Base-by-base conservation (phyloP, 306 rosid species). In the Cucurbita moschata region DNA sequence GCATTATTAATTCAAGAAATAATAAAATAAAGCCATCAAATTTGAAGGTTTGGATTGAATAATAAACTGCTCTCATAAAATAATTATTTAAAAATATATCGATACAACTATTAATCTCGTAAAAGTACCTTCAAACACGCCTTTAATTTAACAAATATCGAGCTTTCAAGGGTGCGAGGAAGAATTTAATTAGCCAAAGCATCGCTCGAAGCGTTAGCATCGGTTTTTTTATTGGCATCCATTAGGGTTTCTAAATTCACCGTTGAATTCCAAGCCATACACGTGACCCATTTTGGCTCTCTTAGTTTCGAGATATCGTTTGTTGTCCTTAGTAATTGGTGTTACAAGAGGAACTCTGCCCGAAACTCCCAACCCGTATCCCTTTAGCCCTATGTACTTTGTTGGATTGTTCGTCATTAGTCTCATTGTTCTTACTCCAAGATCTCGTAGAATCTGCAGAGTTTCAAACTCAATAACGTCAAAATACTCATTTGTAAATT, bases 371-470 rank as follows among this genome's bases (percentile, higher is more conserved):
- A 91, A 83, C 61, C 97, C 97, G 68, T 91, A 88, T 14, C 92
- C 97, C 78, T 87, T 91, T 42, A 91, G 91, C 37, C 97, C 97
- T 18, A 86, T 37, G 75, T 87, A 91, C 83, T 91, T 91, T 19
- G 97, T 79, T 37, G 97, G 97, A 79, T 91, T 91, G 84, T 91
- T 91, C 12, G 97, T 91, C 97, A 91, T 86, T 73, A 91, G 79
- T 81, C 87, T 91, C 93, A 91, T 89, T 10, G 88, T 89, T 75
- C 84, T 76, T 68, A 91, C 91, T 19, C 93, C 97, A 44, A 89
- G 79, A 76, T 91, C 96, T 77, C 91, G 81, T 70, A 89, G 65
- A 6, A 89, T 85, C 97, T 91, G 87, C 14, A 18, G 0, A 18
- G 7, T 23, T 10, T 76, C 73, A 55, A 46, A 60, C 9, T 21